These are phyloP conservation scores for Monosporascus sp. DNA, from an alignment of 2,329 filamentous ascomycete species.

Conservation along the genomic window DNA sequence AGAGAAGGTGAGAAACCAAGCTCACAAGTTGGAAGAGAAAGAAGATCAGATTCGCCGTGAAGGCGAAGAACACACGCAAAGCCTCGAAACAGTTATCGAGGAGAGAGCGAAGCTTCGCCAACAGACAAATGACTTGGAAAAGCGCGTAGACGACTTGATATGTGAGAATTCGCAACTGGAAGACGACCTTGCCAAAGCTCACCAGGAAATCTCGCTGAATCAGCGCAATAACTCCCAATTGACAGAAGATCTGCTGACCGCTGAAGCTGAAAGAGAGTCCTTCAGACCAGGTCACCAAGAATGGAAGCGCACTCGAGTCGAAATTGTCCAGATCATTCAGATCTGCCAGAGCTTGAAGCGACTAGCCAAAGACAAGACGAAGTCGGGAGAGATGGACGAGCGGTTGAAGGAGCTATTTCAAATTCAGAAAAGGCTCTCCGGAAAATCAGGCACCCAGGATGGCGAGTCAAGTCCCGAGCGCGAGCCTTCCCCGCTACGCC, in stretches of 20 bases:
- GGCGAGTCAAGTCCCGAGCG: background rate
- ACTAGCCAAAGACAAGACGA: slow-evolving; percentile 12
- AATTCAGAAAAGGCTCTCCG: slow-evolving; percentile 15
- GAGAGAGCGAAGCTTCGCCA: slow-evolving; percentile 24
- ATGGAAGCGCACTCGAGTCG: slow-evolving; percentile 16
- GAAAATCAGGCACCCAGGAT: background rate
- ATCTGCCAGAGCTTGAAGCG: slow-evolving; percentile 14
- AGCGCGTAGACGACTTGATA: slow-evolving; percentile 13
- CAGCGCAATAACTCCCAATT: slow-evolving; percentile 10
- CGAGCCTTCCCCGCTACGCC: background rate
- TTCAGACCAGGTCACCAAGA: slow-evolving; percentile 13
- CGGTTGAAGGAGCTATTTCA: slow-evolving; percentile 14
- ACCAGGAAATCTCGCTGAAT: slow-evolving; percentile 22
- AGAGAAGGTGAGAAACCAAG: slow-evolving; percentile 10
- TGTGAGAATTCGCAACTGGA: slow-evolving; percentile 3
- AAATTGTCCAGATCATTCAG: slow-evolving; percentile 14
- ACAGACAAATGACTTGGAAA: slow-evolving; percentile 21
- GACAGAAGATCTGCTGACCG: slow-evolving; percentile 8
- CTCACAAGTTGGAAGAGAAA: slow-evolving; percentile 6
- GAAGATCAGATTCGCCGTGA: slow-evolving; percentile 12
- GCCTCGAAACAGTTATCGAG: slow-evolving; percentile 25
- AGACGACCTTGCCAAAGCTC: slow-evolving; percentile 15
- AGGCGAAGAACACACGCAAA: slow-evolving; percentile 7
- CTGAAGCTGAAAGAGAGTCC: slow-evolving; percentile 1
- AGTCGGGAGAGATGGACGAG: slow-evolving; percentile 10